A percentile compares a stretch with the other conserved stretches of the same genome.
Evolutionary conservation across 2,329 filamentous ascomycete genomes (phyloP).

Genomic region (Purpureocillium takamizusanense): DNA sequence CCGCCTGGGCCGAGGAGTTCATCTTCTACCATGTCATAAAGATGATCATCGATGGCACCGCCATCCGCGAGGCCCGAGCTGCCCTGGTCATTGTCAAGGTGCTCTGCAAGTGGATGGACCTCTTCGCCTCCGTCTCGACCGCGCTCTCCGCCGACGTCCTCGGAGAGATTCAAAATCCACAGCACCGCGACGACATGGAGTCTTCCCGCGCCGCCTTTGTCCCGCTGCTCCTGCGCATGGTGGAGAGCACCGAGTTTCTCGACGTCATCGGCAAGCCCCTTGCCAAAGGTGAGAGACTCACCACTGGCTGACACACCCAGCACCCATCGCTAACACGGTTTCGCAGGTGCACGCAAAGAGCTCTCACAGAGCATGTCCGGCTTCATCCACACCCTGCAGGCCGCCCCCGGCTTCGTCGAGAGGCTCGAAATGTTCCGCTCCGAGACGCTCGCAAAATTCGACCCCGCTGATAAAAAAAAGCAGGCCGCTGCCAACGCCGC

Average conservation of each 20-base stretch:
- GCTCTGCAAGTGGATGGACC: constrained; percentile 49
- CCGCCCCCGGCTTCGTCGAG: constrained; percentile 41
- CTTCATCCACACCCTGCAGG: constrained; percentile 51
- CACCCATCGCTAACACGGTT: not conserved
- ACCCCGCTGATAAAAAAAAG: constrained; percentile 44
- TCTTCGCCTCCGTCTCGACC: constrained; percentile 43
- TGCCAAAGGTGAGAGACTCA: constrained; percentile 38
- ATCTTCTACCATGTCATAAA: constrained; percentile 91
- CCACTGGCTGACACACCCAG: not conserved
- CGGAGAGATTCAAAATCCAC: constrained; percentile 31
- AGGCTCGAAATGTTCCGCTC: constrained; percentile 50
- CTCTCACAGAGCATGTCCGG: constrained; percentile 40
- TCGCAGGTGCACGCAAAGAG: constrained; percentile 34
- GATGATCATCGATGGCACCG: constrained; percentile 55
- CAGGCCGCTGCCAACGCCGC: constrained; percentile 34
- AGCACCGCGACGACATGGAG: constrained; percentile 48
- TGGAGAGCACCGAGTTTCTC: constrained; percentile 50
- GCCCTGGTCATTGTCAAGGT: constrained; percentile 40
- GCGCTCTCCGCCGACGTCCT: constrained; percentile 40
- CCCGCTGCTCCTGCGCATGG: constrained; percentile 51
- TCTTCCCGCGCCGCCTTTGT: constrained; percentile 54
- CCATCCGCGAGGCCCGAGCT: constrained; percentile 36
- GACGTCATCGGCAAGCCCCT: constrained; percentile 41
- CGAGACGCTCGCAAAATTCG: constrained; percentile 44
- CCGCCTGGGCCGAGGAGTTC: constrained; percentile 68